Conservation (phyloP, 306 rosid genomes). For the Spatholobus suberectus region DNA sequence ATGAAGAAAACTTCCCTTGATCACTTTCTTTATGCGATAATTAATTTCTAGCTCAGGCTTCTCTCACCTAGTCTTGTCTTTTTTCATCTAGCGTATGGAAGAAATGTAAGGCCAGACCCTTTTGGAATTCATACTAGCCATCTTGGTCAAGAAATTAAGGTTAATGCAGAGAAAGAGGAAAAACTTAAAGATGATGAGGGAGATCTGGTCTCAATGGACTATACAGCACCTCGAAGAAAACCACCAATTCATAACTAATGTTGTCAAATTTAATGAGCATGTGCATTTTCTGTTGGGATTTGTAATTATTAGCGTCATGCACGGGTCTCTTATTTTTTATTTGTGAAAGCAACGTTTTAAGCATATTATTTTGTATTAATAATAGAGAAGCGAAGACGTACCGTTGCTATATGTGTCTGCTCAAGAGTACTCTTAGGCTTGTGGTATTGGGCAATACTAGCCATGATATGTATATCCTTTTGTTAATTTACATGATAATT, state of each 20-base stretch:
- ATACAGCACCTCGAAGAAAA: not conserved
- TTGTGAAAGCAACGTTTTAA: not conserved
- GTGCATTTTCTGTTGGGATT: not conserved
- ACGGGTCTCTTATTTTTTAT: not conserved
- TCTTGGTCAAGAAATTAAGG: not conserved
- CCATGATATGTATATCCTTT: too few relatives aligned
- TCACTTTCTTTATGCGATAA: not conserved
- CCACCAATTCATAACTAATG: constrained; percentile 45
- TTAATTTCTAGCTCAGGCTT: not conserved
- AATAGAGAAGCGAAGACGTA: not conserved
- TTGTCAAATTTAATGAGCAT: not conserved
- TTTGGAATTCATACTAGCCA: not conserved
- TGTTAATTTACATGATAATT: too few relatives aligned
- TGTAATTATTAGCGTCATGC: not conserved
- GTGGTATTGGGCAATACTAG: not conserved
- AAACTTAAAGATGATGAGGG: constrained; percentile 3
- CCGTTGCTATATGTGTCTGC: not conserved
- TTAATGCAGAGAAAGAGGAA: constrained; percentile 2
- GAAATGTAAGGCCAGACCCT: not conserved
- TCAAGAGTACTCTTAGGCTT: not conserved
- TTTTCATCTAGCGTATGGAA: not conserved
- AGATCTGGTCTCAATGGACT: constrained; percentile 33
- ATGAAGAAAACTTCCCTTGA: too few relatives aligned
- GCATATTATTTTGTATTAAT: not conserved
- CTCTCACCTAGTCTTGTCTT: not conserved